Percentiles rank a stretch among this genome's conserved stretches.
Conservation (phyloP, 2,329 filamentous ascomycete genomes). For the Diaporthe humulicola region DNA sequence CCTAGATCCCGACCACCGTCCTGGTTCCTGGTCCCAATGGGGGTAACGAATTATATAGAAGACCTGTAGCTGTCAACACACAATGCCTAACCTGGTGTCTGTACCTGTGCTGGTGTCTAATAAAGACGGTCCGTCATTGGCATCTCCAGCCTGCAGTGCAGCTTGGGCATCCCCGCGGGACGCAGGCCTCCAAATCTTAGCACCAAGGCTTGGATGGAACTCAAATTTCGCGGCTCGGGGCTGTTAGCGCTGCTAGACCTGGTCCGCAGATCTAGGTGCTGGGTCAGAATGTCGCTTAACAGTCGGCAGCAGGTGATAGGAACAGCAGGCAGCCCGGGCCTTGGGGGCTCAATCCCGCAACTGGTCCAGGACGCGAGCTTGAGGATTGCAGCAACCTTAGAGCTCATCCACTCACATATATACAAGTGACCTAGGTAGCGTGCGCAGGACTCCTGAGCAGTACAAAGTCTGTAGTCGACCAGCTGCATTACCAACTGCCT, state of each 20-base stretch:
- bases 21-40: neutral
- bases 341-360: neutral
- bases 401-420: neutral
- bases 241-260: conserved; percentile 2
- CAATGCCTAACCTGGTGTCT: neutral
- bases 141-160: neutral
- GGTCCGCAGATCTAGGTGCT: neutral
- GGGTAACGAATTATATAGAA: neutral
- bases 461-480: neutral
- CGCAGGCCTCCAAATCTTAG: conserved; percentile 26
- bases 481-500: neutral
- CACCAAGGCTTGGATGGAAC: conserved; percentile 27
- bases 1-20: neutral
- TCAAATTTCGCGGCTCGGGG: conserved; percentile 23
- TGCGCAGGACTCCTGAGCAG: neutral
- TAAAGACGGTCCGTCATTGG: neutral
- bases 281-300: conserved; percentile 21
- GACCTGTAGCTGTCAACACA: neutral
- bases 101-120: too few relatives aligned
- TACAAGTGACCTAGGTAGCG: neutral
- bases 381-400: conserved; percentile 14
- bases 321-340: neutral
- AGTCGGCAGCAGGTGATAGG: neutral
- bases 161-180: conserved; percentile 9
- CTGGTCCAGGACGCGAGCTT: neutral